Conservation (phyloP, 1,139 yeast genomes). For the Hansenula anomala region DNA sequence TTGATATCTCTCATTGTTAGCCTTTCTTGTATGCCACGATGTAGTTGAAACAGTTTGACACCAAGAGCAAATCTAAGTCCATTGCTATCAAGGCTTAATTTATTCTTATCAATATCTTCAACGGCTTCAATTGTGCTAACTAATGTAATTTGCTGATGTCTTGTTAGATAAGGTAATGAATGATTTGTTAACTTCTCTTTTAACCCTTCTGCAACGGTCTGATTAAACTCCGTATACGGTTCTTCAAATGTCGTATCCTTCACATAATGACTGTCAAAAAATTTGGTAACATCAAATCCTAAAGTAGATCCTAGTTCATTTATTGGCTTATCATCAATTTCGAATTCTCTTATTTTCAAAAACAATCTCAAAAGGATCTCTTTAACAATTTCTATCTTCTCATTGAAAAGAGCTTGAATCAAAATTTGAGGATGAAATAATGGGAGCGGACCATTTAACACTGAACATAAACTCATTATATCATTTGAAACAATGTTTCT, state of each 20-base stretch:
- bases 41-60: slow-evolving; percentile 60
- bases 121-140: slow-evolving; percentile 65
- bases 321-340: slow-evolving; percentile 33
- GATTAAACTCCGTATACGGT: slow-evolving; percentile 39
- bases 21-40: slow-evolving; percentile 39
- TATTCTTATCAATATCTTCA: slow-evolving; percentile 44
- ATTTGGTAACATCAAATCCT: slow-evolving; percentile 28
- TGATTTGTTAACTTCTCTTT: slow-evolving; percentile 57
- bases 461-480: slow-evolving; percentile 61
- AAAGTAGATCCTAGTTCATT: slow-evolving; percentile 32
- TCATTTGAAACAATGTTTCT: slow-evolving; percentile 43
- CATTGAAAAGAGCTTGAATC: slow-evolving; percentile 69
- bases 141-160: slow-evolving; percentile 88
- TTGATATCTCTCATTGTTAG: slow-evolving; percentile 75
- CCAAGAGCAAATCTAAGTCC: slow-evolving; percentile 74
- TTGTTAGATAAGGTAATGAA: slow-evolving; percentile 74
- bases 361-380: slow-evolving; percentile 52
- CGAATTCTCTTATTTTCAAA: slow-evolving; percentile 45
- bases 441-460: slow-evolving; percentile 86
- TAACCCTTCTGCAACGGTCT: slow-evolving; percentile 43
- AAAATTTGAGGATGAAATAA: slow-evolving; percentile 88
- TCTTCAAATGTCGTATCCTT: slow-evolving; percentile 28
- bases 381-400: slow-evolving; percentile 52
- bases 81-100: slow-evolving; percentile 58
- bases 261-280: slow-evolving; percentile 23